Base-by-base conservation (phyloP, 306 rosid species). In the Pueraria montana region DNA sequence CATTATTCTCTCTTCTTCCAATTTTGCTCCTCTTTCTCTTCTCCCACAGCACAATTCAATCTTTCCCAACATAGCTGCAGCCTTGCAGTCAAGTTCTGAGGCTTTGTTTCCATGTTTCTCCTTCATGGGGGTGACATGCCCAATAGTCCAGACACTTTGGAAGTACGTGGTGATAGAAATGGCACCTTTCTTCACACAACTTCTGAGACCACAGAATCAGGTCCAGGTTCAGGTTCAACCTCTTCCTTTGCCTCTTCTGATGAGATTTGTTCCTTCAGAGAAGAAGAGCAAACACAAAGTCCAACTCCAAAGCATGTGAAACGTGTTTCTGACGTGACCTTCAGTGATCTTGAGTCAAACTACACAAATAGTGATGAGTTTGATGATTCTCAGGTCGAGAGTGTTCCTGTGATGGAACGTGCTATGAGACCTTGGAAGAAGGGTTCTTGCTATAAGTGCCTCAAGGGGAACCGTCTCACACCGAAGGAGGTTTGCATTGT, bases 381-480 rank as follows among this genome's bases (percentile, higher is more conserved):
- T 38, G 42, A 7, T 38, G 42, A 38, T 38, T 38, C 42, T 32
- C 83, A 48, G 46, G 30, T 77, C 62, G 74, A n/a, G 58, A 86
- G 84, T 66, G 58, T 52, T 66, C 78, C 56, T 67, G 83, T 58
- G 84, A 76, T 80, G 84, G 84, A 89, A 62, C 87, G 13, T 55
- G 91, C 79, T 38, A 87, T 73, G 84, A 90, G 96, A 62, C 80
- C 74, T 48, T 93, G 91, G 65, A 91, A 88, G 80, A 92, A 84
- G 81, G 97, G 96, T 16, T 76, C 90, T 4, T 94, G 98, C 77
- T 91, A 88, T 61, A 72, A 80, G 70, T 94, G 98, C 88, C 87
- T 83, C 3, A 82, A 42, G 72, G 96, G 97, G 69, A 92, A 89
- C 53, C 75, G 86, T 73, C 75, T 92, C 46, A 91, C 82, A 0